A percentile compares a stretch with the other conserved stretches of the same genome.
Evolutionary conservation across 495 filamentous ascomycete species (phyloP).

Genomic region (Alectoria sarmentosa): DNA sequence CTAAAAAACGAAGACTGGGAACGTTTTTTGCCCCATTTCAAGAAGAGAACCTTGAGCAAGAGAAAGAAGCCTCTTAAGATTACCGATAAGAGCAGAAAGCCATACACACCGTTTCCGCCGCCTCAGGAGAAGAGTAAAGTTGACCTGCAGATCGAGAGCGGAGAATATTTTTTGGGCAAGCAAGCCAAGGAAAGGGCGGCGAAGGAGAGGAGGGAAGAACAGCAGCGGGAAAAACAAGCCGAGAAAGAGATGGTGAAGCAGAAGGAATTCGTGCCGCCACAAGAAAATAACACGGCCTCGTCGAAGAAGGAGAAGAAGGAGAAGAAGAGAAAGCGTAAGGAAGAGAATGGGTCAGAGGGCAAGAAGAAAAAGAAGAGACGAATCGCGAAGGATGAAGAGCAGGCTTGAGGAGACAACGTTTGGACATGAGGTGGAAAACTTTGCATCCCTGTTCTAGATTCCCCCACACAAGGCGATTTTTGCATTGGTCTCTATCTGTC

Average conservation of each 20-base stretch:
- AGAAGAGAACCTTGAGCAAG: constrained; percentile 87
- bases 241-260: constrained; percentile 82
- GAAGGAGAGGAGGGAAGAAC: constrained; percentile 71
- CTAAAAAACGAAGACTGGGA: constrained; percentile 87
- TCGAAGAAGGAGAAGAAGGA: constrained; percentile 47
- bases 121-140: constrained; percentile 92
- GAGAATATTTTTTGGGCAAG: constrained; percentile 93
- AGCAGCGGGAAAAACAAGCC: constrained; percentile 73
- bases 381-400: background rate
- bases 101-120: constrained; percentile 74
- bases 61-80: constrained; percentile 77
- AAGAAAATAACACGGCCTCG: constrained; percentile 51
- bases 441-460: background rate
- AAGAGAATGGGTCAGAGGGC: constrained; percentile 47
- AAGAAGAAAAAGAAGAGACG: constrained; percentile 36
- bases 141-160: constrained; percentile 94
- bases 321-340: constrained; percentile 54
- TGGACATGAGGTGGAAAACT: background rate
- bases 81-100: constrained; percentile 88
- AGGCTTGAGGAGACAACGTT: background rate
- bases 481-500: background rate
- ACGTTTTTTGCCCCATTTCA: constrained; percentile 95
- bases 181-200: constrained; percentile 79
- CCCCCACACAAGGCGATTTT: background rate
- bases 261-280: constrained; percentile 78